phyloP scores from a whole-genome alignment of 441 rosid genomes.

The Breynia disticha region DNA sequence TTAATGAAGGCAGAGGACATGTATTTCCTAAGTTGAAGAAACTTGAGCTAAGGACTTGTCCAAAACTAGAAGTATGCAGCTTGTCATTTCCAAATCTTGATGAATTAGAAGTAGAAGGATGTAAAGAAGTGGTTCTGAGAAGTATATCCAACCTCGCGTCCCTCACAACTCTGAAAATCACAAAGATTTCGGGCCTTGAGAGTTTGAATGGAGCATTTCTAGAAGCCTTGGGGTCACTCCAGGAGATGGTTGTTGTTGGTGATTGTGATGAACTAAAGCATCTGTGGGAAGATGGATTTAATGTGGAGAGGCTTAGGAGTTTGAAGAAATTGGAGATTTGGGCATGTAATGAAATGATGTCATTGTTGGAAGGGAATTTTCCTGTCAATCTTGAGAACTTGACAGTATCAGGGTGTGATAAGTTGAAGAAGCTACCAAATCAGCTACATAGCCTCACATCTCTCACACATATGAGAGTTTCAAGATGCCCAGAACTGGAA shows the following conservation, averaged over 20 bases:
- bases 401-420: neutral
- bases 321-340: neutral
- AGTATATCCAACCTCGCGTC: neutral
- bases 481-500: neutral
- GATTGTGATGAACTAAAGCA: too few species aligned
- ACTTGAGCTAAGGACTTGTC: constrained; percentile 2
- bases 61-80: neutral
- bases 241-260: too few species aligned
- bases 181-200: too few species aligned
- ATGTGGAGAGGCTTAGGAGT: neutral
- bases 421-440: neutral
- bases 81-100: neutral
- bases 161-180: too few species aligned
- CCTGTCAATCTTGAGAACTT: neutral
- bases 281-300: too few species aligned
- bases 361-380: neutral
- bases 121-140: neutral
- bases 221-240: too few species aligned
- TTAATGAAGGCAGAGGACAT: neutral
- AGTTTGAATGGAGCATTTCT: too few species aligned
- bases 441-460: neutral
- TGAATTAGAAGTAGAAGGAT: constrained; percentile 2
- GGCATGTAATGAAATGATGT: neutral
- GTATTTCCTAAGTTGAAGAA: constrained; percentile 3
- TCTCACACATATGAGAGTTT: neutral